A percentile compares a stretch with the other conserved stretches of the same genome.
Conservation (phyloP, 352 stramenopile species). For the Globisporangium cederbergense region DNA sequence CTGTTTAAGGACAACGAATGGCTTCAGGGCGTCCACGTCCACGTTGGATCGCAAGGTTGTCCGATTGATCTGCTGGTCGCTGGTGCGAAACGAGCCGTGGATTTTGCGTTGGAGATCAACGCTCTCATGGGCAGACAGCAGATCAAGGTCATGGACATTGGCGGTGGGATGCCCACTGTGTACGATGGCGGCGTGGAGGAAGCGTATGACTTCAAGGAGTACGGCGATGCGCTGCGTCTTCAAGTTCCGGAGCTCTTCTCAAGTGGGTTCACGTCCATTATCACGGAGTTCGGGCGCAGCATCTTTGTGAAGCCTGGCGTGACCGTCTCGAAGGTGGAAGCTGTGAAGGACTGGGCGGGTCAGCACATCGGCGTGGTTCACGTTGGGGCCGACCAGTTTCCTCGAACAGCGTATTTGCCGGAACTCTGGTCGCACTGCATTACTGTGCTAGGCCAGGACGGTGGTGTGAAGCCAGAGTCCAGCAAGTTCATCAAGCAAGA, state of each 20-base stretch:
- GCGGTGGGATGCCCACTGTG: conserved; percentile 87
- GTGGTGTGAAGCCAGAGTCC: conserved; percentile 34
- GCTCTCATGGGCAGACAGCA: conserved; percentile 46
- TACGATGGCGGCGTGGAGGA: conserved; percentile 72
- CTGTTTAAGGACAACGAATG: conserved; percentile 72
- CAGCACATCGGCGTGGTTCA: conserved; percentile 86
- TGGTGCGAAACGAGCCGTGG: conserved; percentile 68
- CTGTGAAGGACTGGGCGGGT: conserved; percentile 80
- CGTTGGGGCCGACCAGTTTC: conserved; percentile 88
- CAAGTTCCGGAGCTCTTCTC: conserved; percentile 83
- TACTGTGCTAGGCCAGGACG: conserved; percentile 56
- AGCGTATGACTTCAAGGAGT: conserved; percentile 80
- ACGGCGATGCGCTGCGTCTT: conserved; percentile 60
- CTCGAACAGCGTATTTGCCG: conserved; percentile 84
- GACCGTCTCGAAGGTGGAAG: conserved; percentile 86
- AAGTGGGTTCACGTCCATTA: conserved; percentile 69
- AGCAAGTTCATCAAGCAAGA: conserved; percentile 63
- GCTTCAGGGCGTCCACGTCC: conserved; percentile 87
- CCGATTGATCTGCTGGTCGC: conserved; percentile 78
- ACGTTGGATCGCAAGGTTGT: conserved; percentile 88
- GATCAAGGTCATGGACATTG: conserved; percentile 87
- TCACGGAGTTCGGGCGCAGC: conserved; percentile 91
- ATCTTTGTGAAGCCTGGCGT: conserved; percentile 87
- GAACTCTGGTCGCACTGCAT: conserved; percentile 83
- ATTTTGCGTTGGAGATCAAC: conserved; percentile 82